Base-by-base conservation (phyloP, 441 rosid genomes). In the Sinapis alba region DNA sequence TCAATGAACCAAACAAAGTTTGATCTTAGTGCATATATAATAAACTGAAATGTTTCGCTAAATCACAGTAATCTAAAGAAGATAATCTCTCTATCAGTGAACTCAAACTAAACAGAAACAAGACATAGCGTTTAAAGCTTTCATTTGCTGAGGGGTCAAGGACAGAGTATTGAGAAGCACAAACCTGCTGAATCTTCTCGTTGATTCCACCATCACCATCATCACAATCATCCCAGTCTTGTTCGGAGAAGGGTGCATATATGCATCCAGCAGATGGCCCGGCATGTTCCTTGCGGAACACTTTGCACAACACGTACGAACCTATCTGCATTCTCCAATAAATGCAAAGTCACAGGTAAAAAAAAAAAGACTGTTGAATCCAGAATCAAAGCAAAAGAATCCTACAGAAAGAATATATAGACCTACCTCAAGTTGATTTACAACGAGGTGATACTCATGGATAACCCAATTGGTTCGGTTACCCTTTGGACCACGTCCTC, bases 401-500 rank as follows among this genome's bases (percentile, higher is more conserved):
- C 20, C 0, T n/a, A 15, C 7, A 34, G 50, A 62, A 28, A 30
- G 43, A 18, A 62, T 15, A 23, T 16, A 47, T 56, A 85, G 0
- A 2, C n/a, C n/a, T n/a, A 38, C 97, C 96, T 87, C 86, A 61
- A 47, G 58, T 57, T 12, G 7, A 20, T 51, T 78, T 15, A 84
- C 86, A 74, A 78, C 81, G 50, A 94, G 87, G 24, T 87, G 83
- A 68, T 94, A 92, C 75, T 94, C 97, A 15, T 94, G 90, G 88
- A 92, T 88, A 21, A 89, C 84, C 97, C 97, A 94, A 69, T 92
- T 82, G 50, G 97, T 92, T 62, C 90, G 79, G 62, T 62, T 71
- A 69, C 93, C 91, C 21, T 84, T 81, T 0, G 95, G 91, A 16
- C 90, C 85, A 67, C 89, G 85, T n/a, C 96, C 97, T 12, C 59